Base-by-base conservation (phyloP, 208 protist species). In the Wallacemonas sp. region DNA sequence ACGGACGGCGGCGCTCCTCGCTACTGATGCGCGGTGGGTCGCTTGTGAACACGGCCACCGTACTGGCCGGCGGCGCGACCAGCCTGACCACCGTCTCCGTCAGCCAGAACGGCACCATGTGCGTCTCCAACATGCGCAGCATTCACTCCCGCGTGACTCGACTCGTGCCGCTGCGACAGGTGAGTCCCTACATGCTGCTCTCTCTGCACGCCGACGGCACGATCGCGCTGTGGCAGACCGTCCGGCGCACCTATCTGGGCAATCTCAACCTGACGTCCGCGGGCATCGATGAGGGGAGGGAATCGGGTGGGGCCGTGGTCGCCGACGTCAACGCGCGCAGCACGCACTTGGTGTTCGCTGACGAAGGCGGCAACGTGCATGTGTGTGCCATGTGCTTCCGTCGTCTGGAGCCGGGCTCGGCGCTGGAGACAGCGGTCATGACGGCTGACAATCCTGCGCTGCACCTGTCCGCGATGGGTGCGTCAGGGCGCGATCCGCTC, bases 131-230 rank as follows among this genome's bases (percentile, higher is more conserved):
- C 52, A 11, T 17, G 4, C 44, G 61, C 32, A 19, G 62, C 23
- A 4, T 70, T 9, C 61, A 65, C 14, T 79, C 89, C 14, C 81
- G 82, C 47, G 70, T 85, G 2, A 61, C 74, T 21, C 60, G 69
- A n/a, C 63, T 95, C 56, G 64, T 88, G 36, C 67, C 61, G 21
- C 54, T 95, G 36, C 30, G 68, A 12, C 27, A 46, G 21, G 63
- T 91, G 14, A 63, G 81, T 41, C 65, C 64, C 23, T 68, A 84
- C 36, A 61, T 92, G 57, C 58, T 92, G n/a, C 62, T 95, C 49
- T 56, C 71, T 52, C 76, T 84, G 24, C 86, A 95, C 70, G 67
- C 61, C 4, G 89, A 95, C 60, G 89, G 86, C 54, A 95, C 83
- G 8, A 63, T 95, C 12, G 81, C 76, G 27, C 66, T 89, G 32